A percentile compares a stretch with the other conserved stretches of the same genome.
Evolutionary conservation across 805 yeast genomes (phyloP).

Genomic region (Spathaspora girioi): DNA sequence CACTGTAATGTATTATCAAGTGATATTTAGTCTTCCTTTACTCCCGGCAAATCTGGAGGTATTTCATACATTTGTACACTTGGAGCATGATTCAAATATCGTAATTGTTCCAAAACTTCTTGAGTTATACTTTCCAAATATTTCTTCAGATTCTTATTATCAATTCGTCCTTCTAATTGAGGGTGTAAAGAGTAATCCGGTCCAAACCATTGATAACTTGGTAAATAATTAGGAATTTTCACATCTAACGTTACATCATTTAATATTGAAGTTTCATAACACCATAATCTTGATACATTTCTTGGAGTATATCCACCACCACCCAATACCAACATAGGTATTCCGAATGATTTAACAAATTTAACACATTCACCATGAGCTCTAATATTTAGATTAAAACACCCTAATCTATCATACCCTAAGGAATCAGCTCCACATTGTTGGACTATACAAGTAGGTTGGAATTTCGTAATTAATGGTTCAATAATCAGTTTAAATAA

Average conservation of each 20-base stretch:
- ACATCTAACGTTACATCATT: conserved; percentile 53
- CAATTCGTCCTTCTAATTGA: conserved; percentile 52
- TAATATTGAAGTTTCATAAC: conserved; percentile 83
- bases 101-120: conserved; percentile 73
- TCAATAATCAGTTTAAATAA: conserved; percentile 81
- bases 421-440: conserved; percentile 98
- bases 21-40: conserved; percentile 37
- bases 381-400: conserved; percentile 85
- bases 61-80: conserved; percentile 88
- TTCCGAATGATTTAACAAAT: conserved; percentile 80
- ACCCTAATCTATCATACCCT: conserved; percentile 90
- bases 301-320: conserved; percentile 99
- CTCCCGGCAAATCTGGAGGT: conserved; percentile 61
- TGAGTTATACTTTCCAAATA: conserved; percentile 77
- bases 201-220: conserved; percentile 78
- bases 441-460: conserved; percentile 89
- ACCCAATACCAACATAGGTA: conserved; percentile 88
- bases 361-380: conserved; percentile 97
- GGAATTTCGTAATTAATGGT: conserved; percentile 86
- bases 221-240: conserved; percentile 60
- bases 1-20: conserved; percentile 17
- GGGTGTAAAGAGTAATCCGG: conserved; percentile 93
- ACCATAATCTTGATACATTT: conserved; percentile 92
- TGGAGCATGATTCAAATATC: conserved; percentile 87
- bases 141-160: conserved; percentile 79